Evolutionary conservation across 164 flowering plant species (phyloP), one percentile per base, ranked within the genome.

Genomic region (Magnolia changhungtana): DNA sequence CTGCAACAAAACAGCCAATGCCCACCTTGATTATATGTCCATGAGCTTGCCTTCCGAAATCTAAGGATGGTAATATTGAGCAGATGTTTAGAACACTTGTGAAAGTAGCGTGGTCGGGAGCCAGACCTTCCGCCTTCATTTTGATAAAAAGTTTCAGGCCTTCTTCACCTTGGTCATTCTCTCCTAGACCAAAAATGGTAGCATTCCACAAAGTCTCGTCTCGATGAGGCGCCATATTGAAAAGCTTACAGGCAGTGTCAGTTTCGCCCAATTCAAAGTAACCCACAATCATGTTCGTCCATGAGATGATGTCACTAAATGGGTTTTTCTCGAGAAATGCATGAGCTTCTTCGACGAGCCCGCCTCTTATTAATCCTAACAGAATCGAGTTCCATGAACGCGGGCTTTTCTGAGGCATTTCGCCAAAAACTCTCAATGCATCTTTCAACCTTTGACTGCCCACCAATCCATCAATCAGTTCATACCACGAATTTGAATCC

Each of bases 161-260:
- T 61, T 86, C 88, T 81, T 88, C 92, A 18, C 91, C 84, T 24
- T 64, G 75, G 81, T 88, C 90, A 78, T 89, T 85, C 76, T 87
- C 88, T 69, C 91, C 88, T 58, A 88, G 76, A 52, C 91, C 91
- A 78, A 83, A 87, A 37, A 91, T 87, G 23, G 88, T 82, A 19
- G 85, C 90, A 82, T 89, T 91, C 90, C 90, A 91, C 27, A 77
- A 78, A 19, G 89, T 83, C 50, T 84, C 79, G 81, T 91, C 95
- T 59, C 79, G 80, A 73, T 8, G 7, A 23, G 86, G 81, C 84
- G 85, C 85, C 76, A 76, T 66, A 65, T 86, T 76, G 72, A 91
- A 91, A 73, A 87, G 67, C 63, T 76, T 74, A 63, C 80, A 63
- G 0, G 92, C 90, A 59, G 78, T 67, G 27, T 65, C 71, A 76